A percentile compares a stretch with the other conserved stretches of the same genome.
These are phyloP conservation scores for Phytophthora sojae DNA, from an alignment of 352 stramenopile genomes.

Conservation along the genomic window DNA sequence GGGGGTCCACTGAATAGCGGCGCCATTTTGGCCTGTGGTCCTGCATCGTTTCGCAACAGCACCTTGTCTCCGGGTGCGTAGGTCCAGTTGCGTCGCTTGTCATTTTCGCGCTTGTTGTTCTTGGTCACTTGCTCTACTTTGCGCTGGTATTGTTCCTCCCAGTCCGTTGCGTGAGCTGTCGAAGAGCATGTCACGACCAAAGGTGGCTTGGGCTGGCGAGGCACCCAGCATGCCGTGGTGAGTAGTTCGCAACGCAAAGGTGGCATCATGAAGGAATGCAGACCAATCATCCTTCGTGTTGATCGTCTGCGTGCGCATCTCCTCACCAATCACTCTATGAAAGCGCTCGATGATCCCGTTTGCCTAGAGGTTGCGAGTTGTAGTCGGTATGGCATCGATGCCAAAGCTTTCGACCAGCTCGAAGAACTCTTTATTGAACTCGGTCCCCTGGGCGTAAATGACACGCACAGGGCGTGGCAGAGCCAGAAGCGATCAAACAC, in stretches of 20 bases:
- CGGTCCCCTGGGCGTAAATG: constrained; percentile 6
- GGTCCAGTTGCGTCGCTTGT: neutral
- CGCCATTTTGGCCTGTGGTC: neutral
- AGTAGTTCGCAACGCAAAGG: neutral
- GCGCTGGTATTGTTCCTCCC: neutral
- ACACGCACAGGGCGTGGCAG: neutral
- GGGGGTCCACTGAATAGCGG: neutral
- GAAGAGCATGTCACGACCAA: constrained; percentile 7
- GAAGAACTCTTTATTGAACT: constrained; percentile 15
- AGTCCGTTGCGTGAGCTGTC: neutral
- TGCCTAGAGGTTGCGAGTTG: constrained; percentile 6
- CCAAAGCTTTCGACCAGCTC: constrained; percentile 8
- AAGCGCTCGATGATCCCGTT: constrained; percentile 10
- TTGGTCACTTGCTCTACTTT: neutral
- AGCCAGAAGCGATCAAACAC: constrained; percentile 7
- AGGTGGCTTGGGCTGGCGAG: neutral
- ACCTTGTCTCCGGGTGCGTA: neutral
- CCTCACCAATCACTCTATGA: constrained; percentile 9
- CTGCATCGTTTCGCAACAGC: neutral
- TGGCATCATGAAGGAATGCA: neutral
- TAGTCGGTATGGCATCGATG: constrained; percentile 2
- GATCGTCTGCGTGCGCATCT: constrained; percentile 2
- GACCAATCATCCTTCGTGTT: constrained; percentile 1
- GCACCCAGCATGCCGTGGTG: constrained; percentile 1
- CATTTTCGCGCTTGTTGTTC: constrained; percentile 10